Evolutionary conservation across 73 alveolate species (phyloP).

Genomic region (Paramecium sonneborni): DNA sequence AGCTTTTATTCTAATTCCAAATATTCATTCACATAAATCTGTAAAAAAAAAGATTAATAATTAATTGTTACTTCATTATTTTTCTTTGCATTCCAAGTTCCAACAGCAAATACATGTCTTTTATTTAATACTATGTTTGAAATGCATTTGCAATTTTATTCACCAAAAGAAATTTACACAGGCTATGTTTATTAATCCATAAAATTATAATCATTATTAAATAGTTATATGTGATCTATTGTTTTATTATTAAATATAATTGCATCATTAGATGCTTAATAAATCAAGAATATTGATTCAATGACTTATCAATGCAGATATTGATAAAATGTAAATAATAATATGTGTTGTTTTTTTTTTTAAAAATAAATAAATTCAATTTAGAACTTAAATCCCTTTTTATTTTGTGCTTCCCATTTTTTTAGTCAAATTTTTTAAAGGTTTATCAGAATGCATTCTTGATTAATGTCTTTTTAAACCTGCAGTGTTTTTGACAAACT

Average conservation of each 20-base stretch:
- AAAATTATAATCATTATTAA: background rate
- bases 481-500: background rate
- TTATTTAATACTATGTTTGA: background rate
- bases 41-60: background rate
- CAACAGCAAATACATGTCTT: conserved; percentile 21
- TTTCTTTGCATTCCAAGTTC: conserved; percentile 29
- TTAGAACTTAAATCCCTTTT: background rate
- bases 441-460: background rate
- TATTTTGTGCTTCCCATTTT: background rate
- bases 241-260: no score
- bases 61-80: background rate
- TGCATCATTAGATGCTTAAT: no score
- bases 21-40: conserved; percentile 33
- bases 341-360: no score
- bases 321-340: no score
- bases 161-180: conserved; percentile 16
- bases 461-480: background rate
- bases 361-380: no score
- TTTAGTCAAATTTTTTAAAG: background rate
- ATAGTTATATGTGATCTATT: background rate
- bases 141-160: background rate
- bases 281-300: no score
- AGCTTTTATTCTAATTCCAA: conserved; percentile 7
- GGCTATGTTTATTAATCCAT: conserved; percentile 17
- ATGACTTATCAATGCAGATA: no score